Evolutionary conservation across 2,329 filamentous ascomycete species (phyloP).

Genomic region (Ophiosphaerella korrae): DNA sequence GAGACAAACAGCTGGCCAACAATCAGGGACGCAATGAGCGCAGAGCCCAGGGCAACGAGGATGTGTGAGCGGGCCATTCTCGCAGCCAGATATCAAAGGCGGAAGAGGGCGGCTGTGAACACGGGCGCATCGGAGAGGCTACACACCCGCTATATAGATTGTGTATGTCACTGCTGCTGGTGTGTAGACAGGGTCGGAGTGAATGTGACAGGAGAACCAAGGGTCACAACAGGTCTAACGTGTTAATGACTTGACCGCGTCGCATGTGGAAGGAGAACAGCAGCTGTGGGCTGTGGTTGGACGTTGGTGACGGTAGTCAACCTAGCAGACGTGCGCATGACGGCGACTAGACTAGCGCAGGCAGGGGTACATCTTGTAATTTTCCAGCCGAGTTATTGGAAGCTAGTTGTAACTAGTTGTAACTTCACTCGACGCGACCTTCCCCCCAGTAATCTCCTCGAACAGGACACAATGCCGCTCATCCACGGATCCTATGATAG

Average conservation of each 20-base stretch:
- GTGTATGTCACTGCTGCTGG: not conserved
- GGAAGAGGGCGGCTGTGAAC: constrained; percentile 20
- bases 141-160: not conserved
- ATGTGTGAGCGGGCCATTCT: constrained; percentile 49
- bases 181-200: not conserved
- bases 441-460: constrained; percentile 18
- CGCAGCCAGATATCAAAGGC: constrained; percentile 20
- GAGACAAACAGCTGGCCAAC: constrained; percentile 41
- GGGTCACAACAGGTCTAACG: not conserved
- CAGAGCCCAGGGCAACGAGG: constrained; percentile 44
- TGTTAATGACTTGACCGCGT: not conserved
- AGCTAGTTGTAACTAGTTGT: constrained; percentile 10
- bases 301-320: not conserved
- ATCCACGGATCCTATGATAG: constrained; percentile 76
- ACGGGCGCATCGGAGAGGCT: constrained; percentile 11
- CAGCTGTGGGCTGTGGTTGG: not conserved
- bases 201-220: not conserved
- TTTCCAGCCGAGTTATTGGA: constrained; percentile 9
- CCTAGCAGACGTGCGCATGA: constrained; percentile 14
- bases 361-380: constrained; percentile 13
- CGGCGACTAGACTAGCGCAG: constrained; percentile 1
- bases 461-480: constrained; percentile 62
- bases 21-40: constrained; percentile 41
- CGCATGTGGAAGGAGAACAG: constrained; percentile 5
- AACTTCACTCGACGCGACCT: constrained; percentile 6